Conservation (phyloP, 108 stramenopile genomes). For the Aurantiochytrium sp. region DNA sequence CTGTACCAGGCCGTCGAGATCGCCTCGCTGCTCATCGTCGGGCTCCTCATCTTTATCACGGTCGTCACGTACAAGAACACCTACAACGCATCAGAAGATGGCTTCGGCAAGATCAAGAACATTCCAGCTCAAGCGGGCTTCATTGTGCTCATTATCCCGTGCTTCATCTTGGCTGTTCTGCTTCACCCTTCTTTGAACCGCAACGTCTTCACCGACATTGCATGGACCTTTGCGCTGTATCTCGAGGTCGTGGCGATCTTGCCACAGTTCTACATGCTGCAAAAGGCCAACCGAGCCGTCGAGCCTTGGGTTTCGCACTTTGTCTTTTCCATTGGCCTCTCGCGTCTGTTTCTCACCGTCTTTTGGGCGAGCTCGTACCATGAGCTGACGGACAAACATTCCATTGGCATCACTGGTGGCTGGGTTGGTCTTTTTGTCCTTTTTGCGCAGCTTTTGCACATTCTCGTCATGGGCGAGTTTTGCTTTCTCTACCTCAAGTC, state of each 20-base stretch:
- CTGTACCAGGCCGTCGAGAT: slow-evolving; percentile 89
- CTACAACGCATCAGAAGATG: slow-evolving; percentile 75
- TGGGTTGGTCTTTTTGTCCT: slow-evolving; percentile 87
- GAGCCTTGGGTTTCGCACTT: slow-evolving; percentile 61
- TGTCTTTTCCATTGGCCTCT: slow-evolving; percentile 41
- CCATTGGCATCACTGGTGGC: slow-evolving; percentile 52
- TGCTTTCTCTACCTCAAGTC: slow-evolving; percentile 93
- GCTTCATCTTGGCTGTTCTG: slow-evolving; percentile 69
- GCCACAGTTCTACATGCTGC: slow-evolving; percentile 98
- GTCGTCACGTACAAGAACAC: slow-evolving; percentile 55
- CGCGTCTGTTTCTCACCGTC: slow-evolving; percentile 84
- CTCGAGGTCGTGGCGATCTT: slow-evolving; percentile 85
- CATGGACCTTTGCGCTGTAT: slow-evolving; percentile 97
- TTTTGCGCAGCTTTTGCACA: slow-evolving; percentile 85
- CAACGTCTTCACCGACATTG: slow-evolving; percentile 85
- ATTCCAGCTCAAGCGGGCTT: slow-evolving; percentile 55
- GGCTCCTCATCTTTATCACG: slow-evolving; percentile 50
- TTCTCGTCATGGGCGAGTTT: slow-evolving; percentile 91
- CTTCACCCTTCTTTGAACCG: slow-evolving; percentile 86
- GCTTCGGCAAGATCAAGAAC: slow-evolving; percentile 74
- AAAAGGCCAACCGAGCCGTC: slow-evolving; percentile 70
- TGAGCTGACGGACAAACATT: slow-evolving; percentile 78
- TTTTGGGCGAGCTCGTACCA: slow-evolving; percentile 97
- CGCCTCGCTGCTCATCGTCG: slow-evolving; percentile 66
- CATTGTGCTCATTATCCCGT: slow-evolving; percentile 74